Evolutionary conservation across 2,329 filamentous ascomycete genomes (phyloP).

Genomic region (Tolypocladium amazonense): DNA sequence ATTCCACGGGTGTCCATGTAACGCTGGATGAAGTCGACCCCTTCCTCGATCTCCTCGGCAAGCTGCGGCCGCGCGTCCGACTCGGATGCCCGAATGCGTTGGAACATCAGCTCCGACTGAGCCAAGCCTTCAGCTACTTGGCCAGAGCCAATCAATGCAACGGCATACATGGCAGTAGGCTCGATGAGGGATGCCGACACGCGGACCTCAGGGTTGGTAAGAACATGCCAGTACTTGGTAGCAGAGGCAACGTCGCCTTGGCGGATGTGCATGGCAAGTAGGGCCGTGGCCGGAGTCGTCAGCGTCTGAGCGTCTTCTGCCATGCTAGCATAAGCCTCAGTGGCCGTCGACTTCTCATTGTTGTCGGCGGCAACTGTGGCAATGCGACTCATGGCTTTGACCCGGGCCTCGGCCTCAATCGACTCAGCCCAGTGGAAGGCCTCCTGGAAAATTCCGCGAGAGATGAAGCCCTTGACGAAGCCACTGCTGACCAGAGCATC

Average conservation of each 20-base stretch:
- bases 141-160: slow-evolving; percentile 78
- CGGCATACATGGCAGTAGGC: slow-evolving; percentile 80
- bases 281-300: slow-evolving; percentile 58
- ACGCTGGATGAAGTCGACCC: slow-evolving; percentile 54
- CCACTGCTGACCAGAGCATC: slow-evolving; percentile 62
- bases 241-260: slow-evolving; percentile 69
- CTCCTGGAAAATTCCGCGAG: slow-evolving; percentile 58
- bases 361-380: slow-evolving; percentile 71
- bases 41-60: slow-evolving; percentile 78
- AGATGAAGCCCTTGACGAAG: slow-evolving; percentile 68
- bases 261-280: slow-evolving; percentile 80
- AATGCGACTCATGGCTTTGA: slow-evolving; percentile 59
- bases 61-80: slow-evolving; percentile 42
- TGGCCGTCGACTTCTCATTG: slow-evolving; percentile 58
- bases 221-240: slow-evolving; percentile 67
- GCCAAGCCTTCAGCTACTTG: slow-evolving; percentile 71
- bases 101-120: slow-evolving; percentile 78
- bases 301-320: slow-evolving; percentile 37
- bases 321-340: slow-evolving; percentile 53
- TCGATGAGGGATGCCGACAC: slow-evolving; percentile 63
- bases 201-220: slow-evolving; percentile 51
- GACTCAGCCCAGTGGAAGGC: slow-evolving; percentile 64
- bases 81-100: slow-evolving; percentile 60
- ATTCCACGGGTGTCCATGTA: slow-evolving; percentile 50
- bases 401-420: slow-evolving; percentile 47